phyloP scores from a whole-genome alignment of 345 rosid species.

The Populus euphratica region DNA sequence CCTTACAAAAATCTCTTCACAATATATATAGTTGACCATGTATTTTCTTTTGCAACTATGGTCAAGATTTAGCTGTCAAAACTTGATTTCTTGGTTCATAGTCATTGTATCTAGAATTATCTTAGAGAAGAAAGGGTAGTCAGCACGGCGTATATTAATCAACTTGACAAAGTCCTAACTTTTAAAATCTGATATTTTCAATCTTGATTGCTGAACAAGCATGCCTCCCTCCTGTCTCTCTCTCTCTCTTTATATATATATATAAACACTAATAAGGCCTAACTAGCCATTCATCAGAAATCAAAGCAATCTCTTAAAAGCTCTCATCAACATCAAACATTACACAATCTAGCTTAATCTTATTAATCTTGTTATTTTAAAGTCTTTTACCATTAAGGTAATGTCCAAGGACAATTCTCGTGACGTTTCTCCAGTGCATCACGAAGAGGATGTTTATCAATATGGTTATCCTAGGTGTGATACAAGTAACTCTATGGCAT shows the following conservation, averaged over 20 bases:
- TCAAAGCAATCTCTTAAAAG: neutral
- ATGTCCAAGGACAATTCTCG: neutral
- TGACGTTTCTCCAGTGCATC: neutral
- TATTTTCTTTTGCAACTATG: neutral
- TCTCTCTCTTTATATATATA: neutral
- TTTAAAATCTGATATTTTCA: neutral
- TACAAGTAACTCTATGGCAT: no score
- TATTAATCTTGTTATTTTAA: neutral
- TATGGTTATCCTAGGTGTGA: neutral
- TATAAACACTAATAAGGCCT: neutral
- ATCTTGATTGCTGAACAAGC: neutral
- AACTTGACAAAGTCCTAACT: neutral
- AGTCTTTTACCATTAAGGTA: neutral
- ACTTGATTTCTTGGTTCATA: neutral
- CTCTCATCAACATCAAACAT: neutral
- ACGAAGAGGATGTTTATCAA: neutral
- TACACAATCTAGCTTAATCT: neutral
- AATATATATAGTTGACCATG: neutral
- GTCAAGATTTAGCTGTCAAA: neutral
- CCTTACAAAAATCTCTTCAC: neutral
- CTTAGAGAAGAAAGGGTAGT: neutral
- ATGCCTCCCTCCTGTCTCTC: neutral
- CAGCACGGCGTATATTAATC: slow-evolving; percentile 1
- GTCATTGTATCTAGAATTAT: neutral
- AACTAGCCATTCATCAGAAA: neutral